Percentiles rank a stretch among this genome's conserved stretches.
phyloP scores from a whole-genome alignment of 164 flowering plant species.

The Sextonia rubra region DNA sequence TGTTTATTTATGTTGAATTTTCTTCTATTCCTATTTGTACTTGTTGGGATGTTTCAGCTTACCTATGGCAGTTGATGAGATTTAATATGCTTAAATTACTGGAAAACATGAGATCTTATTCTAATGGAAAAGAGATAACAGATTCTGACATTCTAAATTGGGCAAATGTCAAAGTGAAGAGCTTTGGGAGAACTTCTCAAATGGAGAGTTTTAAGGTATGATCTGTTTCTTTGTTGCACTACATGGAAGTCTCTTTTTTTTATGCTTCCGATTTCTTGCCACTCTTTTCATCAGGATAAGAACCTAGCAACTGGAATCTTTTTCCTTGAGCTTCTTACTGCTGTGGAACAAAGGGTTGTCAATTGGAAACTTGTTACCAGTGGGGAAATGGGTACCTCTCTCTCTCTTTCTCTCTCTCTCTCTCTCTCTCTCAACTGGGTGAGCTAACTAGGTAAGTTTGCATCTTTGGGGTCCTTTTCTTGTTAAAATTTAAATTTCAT shows the following conservation, averaged over 20 bases:
- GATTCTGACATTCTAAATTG: slow-evolving; percentile 81
- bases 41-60: slow-evolving; percentile 73
- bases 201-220: slow-evolving; percentile 86
- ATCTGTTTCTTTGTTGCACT: too few species aligned
- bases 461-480: too few species aligned
- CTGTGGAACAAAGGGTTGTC: slow-evolving; percentile 90
- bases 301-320: slow-evolving; percentile 76
- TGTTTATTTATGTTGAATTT: too few species aligned
- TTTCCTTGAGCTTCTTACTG: slow-evolving; percentile 89
- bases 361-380: slow-evolving; percentile 85
- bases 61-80: slow-evolving; percentile 95
- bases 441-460: too few species aligned
- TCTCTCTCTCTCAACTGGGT: too few species aligned
- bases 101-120: slow-evolving; percentile 65
- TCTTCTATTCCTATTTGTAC: too few species aligned
- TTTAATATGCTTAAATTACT: slow-evolving; percentile 81
- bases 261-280: too few species aligned
- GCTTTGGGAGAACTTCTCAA: slow-evolving; percentile 54
- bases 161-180: slow-evolving; percentile 80
- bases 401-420: too few species aligned
- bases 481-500: too few species aligned
- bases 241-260: too few species aligned
- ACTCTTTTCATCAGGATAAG: too few species aligned
- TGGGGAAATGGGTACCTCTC: slow-evolving; percentile 69
- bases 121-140: slow-evolving; percentile 75